Evolutionary conservation across 1,139 yeast genomes (phyloP).

Genomic region (Magnusiomyces tetraspermus): DNA sequence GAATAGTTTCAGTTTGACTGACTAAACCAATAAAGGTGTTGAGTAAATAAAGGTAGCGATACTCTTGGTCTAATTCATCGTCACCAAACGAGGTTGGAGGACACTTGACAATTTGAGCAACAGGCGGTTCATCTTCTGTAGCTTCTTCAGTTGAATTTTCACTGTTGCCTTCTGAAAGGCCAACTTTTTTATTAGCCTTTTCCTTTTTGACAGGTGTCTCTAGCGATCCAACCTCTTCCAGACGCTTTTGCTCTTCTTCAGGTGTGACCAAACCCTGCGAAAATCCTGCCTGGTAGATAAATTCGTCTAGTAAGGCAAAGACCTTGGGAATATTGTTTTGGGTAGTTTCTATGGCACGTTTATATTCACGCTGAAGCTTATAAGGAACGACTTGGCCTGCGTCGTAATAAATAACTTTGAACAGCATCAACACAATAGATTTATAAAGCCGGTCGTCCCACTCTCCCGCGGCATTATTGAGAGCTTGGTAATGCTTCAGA

Average conservation of each 20-base stretch:
- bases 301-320: slow-evolving; percentile 26
- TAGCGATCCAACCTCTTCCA: background rate
- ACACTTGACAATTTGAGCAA: background rate
- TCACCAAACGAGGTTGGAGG: slow-evolving; percentile 14
- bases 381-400: slow-evolving; percentile 19
- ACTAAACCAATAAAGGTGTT: slow-evolving; percentile 7
- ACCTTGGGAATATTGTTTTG: slow-evolving; percentile 27
- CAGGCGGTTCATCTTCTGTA: background rate
- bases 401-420: slow-evolving; percentile 30
- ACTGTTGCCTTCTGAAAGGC: background rate
- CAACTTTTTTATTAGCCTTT: background rate
- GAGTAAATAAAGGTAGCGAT: slow-evolving; percentile 11
- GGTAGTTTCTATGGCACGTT: slow-evolving; percentile 27
- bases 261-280: slow-evolving; percentile 13
- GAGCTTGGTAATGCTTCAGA: slow-evolving; percentile 26
- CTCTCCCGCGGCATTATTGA: slow-evolving; percentile 31
- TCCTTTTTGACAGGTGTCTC: background rate
- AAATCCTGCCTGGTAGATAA: slow-evolving; percentile 18
- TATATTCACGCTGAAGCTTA: slow-evolving; percentile 16
- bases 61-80: slow-evolving; percentile 24
- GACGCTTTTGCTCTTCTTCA: background rate
- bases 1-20: slow-evolving; percentile 11
- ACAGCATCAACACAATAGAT: slow-evolving; percentile 27
- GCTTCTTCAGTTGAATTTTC: background rate
- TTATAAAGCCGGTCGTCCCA: slow-evolving; percentile 34